phyloP scores from a whole-genome alignment of 176 grass and related monocot species.

The Puccinellia tenuiflora region DNA sequence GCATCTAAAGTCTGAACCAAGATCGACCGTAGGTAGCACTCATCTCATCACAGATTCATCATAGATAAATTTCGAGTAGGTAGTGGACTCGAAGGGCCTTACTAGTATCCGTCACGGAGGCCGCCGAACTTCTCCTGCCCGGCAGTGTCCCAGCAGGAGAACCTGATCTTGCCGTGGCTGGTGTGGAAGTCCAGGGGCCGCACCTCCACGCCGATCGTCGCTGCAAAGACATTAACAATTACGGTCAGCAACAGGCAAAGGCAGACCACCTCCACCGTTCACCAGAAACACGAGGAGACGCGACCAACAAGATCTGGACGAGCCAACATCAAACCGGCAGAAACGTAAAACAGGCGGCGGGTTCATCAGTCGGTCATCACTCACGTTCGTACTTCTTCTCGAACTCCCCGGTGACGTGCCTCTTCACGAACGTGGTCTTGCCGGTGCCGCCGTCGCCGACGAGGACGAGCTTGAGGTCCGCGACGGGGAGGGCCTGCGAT shows the following conservation, averaged over 20 bases:
- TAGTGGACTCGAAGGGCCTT: slow-evolving; percentile 9
- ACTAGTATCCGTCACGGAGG: slow-evolving; percentile 82
- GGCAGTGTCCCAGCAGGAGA: slow-evolving; percentile 73
- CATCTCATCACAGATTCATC: background rate
- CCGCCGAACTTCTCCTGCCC: slow-evolving; percentile 79
- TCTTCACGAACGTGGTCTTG: slow-evolving; percentile 89
- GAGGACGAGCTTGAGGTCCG: slow-evolving; percentile 68
- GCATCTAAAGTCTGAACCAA: background rate
- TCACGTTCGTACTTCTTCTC: slow-evolving; percentile 77
- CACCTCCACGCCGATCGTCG: slow-evolving; percentile 75
- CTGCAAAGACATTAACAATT: slow-evolving; percentile 27
- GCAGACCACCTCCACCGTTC: background rate
- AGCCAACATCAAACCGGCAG: background rate
- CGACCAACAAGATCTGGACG: background rate
- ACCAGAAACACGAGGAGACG: background rate
- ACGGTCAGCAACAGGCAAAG: background rate
- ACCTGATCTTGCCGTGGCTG: slow-evolving; percentile 48
- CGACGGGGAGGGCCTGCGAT: slow-evolving; percentile 31
- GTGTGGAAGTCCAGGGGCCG: slow-evolving; percentile 62
- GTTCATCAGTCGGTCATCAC: no score
- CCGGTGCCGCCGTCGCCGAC: slow-evolving; percentile 78
- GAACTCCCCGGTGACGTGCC: slow-evolving; percentile 75
- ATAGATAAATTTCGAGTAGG: background rate
- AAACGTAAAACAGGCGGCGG: background rate
- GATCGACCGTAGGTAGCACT: background rate